phyloP scores from a whole-genome alignment of 441 rosid genomes.

The Mallotus repandus region DNA sequence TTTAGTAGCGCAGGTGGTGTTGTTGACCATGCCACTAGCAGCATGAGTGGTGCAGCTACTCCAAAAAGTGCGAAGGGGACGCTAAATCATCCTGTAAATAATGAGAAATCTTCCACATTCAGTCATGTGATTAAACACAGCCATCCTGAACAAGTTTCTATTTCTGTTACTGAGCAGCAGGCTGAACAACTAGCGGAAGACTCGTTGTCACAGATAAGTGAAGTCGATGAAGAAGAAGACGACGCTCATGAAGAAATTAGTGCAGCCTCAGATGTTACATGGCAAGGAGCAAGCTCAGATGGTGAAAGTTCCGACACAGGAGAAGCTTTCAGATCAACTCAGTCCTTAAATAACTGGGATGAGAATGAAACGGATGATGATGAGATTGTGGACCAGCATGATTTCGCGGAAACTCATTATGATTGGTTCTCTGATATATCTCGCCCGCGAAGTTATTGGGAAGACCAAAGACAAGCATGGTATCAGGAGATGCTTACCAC shows the following conservation, averaged over 20 bases:
- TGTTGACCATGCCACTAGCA: slow-evolving; percentile 26
- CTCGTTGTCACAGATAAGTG: slow-evolving; percentile 9
- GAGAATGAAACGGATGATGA: slow-evolving; percentile 39
- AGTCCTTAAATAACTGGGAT: slow-evolving; percentile 32
- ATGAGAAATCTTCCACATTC: slow-evolving; percentile 24
- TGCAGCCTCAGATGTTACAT: slow-evolving; percentile 19
- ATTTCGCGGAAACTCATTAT: slow-evolving; percentile 30
- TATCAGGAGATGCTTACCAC: slow-evolving; percentile 60
- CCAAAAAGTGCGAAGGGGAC: slow-evolving; percentile 15
- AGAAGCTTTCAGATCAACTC: slow-evolving; percentile 26
- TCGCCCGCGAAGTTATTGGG: slow-evolving; percentile 92
- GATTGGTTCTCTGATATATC: slow-evolving; percentile 75
- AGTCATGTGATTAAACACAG: neutral
- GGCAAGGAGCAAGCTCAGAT: slow-evolving; percentile 22
- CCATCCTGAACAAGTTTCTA: slow-evolving; percentile 4
- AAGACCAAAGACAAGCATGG: slow-evolving; percentile 63
- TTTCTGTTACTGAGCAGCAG: slow-evolving; percentile 6
- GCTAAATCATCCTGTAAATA: slow-evolving; percentile 10
- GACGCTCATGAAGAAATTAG: slow-evolving; percentile 15
- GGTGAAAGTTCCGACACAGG: slow-evolving; percentile 17
- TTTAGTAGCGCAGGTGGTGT: slow-evolving; percentile 30
- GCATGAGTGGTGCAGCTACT: slow-evolving; percentile 19
- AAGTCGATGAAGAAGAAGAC: slow-evolving; percentile 14
- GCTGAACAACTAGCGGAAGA: neutral
- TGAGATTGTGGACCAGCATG: slow-evolving; percentile 30